Base-by-base conservation (phyloP, 1,284 basidiomycete genomes). In the Jaminaea rosea region DNA sequence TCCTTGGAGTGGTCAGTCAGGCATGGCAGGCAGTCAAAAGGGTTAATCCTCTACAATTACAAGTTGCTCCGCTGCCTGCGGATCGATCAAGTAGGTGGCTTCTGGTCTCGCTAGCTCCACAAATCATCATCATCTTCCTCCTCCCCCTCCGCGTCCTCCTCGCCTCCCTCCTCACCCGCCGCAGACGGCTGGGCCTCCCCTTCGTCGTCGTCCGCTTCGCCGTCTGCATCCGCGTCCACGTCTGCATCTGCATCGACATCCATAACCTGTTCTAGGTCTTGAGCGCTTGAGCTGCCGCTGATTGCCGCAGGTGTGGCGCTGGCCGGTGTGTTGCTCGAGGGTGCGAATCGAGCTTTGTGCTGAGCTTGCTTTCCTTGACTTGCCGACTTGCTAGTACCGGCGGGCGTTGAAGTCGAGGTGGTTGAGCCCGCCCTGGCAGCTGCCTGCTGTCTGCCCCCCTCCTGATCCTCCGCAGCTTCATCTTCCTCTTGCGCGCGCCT, bases 381-480 rank as follows among this genome's bases (percentile, higher is more conserved):
- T 47, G 72, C 67, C 0, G 55, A 56, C 47, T 68, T 63, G 39
- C 62, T 62, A n/a, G 67, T 67, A 47, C 63, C 44, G 44, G 63
- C 24, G 37, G 69, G 65, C 1, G 61, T 62, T 54, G 72, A 69
- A 24, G 70, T 41, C 1, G 59, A 53, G n/a, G 59, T 70, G 32
- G 59, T 69, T 4, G 61, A 57, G 13, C 64, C 47, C 34, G 44
- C 47, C 8, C 47, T 53, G 17, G 29, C 41, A 13, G 37, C 46
- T 50, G 7, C 36, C 41, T n/a, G 53, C 56, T 42, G 53, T 57
- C 63, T 59, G 26, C 60, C 60, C 36, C 67, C 61, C 7, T 60
- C 47, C 49, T 65, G 59, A 31, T 66, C 62, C 36, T 69, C 63
- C 19, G 59, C 58, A 15, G 44, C 47, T 4, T 49, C 52, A n/a